Conservation (phyloP, 2,329 filamentous ascomycete species). For the Colletotrichum sp. region DNA sequence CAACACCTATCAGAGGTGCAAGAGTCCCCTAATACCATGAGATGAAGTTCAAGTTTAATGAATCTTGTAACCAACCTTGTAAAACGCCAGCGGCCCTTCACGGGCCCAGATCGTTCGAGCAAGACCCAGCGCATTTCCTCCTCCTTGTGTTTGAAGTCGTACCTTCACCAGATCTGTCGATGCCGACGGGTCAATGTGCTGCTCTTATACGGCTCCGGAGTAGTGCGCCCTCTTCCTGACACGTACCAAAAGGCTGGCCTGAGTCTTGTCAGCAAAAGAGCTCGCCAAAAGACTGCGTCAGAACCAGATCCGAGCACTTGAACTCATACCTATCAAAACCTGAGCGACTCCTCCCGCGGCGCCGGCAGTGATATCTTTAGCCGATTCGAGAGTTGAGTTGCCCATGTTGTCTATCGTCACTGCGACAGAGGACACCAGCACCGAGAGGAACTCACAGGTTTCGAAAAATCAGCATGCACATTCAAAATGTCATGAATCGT, state of each 20-base stretch:
- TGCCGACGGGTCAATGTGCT: not conserved
- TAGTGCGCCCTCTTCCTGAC: not conserved
- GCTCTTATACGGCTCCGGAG: not conserved
- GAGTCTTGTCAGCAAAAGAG: rapidly evolving
- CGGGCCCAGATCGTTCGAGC: not conserved
- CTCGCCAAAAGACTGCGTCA: not conserved
- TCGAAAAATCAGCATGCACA: not conserved
- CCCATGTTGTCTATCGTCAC: not conserved
- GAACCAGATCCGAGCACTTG: not conserved
- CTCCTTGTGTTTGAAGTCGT: not conserved
- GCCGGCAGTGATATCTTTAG: not conserved
- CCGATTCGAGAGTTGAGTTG: not conserved
- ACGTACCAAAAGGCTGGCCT: not conserved
- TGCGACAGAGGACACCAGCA: not conserved
- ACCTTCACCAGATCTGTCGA: not conserved
- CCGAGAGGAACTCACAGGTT: not conserved
- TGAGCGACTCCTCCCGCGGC: not conserved
- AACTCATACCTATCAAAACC: not conserved
- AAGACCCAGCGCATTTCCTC: not conserved
- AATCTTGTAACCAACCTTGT: not conserved
- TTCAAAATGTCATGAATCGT: not conserved
- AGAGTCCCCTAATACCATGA: not conserved
- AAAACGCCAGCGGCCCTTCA: not conserved
- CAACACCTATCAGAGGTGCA: not conserved
- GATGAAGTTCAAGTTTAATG: not conserved